Conservation (phyloP, 768 basidiomycete species). For the Lentinula lateritia region DNA sequence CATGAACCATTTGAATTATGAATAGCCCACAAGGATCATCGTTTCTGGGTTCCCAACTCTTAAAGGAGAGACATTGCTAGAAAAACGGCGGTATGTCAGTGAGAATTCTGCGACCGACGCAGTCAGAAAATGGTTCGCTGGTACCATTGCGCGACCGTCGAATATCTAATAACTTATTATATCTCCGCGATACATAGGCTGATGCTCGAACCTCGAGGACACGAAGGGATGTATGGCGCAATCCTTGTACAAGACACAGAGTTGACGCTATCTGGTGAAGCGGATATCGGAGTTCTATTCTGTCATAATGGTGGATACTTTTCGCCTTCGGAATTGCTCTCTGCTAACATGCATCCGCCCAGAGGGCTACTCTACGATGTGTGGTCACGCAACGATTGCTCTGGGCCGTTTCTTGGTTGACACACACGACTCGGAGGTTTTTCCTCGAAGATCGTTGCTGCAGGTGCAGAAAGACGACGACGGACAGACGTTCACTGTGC, state of each 20-base stretch:
- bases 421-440: slow-evolving; percentile 24
- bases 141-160: no score
- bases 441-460: slow-evolving; percentile 22
- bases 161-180: no score
- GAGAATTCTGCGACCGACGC: slow-evolving; percentile 19
- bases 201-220: slow-evolving; percentile 34
- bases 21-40: slow-evolving; percentile 32
- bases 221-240: slow-evolving; percentile 36
- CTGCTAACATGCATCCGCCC: not conserved
- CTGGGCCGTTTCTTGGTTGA: slow-evolving; percentile 34
- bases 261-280: slow-evolving; percentile 22
- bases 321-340: not conserved
- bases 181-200: slow-evolving; percentile 16
- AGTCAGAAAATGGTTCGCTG: slow-evolving; percentile 11
- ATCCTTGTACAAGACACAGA: slow-evolving; percentile 31
- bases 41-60: slow-evolving; percentile 27
- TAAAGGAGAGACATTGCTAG: slow-evolving; percentile 25
- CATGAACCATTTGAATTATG: not conserved
- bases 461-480: slow-evolving; percentile 9
- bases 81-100: slow-evolving; percentile 26
- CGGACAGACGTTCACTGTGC: not conserved
- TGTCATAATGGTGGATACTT: slow-evolving; percentile 30
- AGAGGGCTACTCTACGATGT: slow-evolving; percentile 40
- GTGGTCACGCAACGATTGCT: slow-evolving; percentile 35
- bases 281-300: slow-evolving; percentile 36